Evolutionary conservation across 371 early-diverging fungal species (phyloP).

Genomic region (Mucor sp.): DNA sequence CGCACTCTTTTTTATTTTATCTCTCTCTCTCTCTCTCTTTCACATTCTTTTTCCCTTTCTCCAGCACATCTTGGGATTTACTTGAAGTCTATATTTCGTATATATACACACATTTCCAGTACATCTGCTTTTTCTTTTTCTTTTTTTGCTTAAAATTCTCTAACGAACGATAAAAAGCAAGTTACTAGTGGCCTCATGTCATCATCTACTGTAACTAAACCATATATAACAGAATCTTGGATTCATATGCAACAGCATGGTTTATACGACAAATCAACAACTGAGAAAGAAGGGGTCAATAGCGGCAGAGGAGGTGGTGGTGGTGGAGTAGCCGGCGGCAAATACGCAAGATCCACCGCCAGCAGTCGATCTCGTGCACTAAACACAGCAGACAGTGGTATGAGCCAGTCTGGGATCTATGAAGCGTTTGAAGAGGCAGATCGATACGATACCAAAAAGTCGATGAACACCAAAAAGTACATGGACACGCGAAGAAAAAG

Average conservation of each 20-base stretch:
- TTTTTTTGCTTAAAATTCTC: neutral
- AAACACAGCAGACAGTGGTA: conserved; percentile 22
- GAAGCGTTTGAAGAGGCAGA: conserved; percentile 37
- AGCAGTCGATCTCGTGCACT: conserved; percentile 18
- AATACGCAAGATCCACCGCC: conserved; percentile 17
- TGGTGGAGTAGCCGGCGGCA: neutral
- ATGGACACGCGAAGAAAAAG: conserved; percentile 26
- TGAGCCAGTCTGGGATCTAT: conserved; percentile 30
- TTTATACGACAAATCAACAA: conserved; percentile 24
- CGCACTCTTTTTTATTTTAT: neutral
- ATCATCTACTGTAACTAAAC: conserved; percentile 45
- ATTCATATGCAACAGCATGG: conserved; percentile 45
- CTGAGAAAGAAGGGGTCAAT: conserved; percentile 7
- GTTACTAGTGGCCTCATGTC: conserved; percentile 33
- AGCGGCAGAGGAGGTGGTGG: neutral
- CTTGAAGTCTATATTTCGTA: neutral
- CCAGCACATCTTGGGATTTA: neutral
- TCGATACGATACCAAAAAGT: conserved; percentile 10
- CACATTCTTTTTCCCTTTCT: neutral
- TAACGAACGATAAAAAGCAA: neutral
- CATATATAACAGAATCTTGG: conserved; percentile 44
- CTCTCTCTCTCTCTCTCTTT: neutral
- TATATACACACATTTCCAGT: neutral
- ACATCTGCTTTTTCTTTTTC: neutral
- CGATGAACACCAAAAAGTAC: conserved; percentile 15